Percentiles rank a stretch among this genome's conserved stretches.
phyloP scores from a whole-genome alignment of 2,329 filamentous ascomycete genomes.

The Talaromyces verruculosus region DNA sequence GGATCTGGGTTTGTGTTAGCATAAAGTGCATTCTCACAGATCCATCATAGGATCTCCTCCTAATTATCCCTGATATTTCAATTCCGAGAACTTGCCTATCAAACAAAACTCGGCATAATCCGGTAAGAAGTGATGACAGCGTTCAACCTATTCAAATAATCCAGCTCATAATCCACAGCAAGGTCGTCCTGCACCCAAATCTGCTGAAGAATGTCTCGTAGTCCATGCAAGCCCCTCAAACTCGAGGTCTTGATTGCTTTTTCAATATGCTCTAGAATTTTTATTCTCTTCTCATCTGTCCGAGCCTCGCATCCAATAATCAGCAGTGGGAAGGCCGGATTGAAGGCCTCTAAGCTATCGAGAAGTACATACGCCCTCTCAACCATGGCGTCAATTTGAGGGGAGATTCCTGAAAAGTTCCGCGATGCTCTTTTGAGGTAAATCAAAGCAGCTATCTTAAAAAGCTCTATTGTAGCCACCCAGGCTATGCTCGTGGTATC shows the following conservation, averaged over 20 bases:
- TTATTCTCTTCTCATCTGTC: slow-evolving; percentile 17
- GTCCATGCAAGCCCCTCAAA: slow-evolving; percentile 17
- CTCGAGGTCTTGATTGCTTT: slow-evolving; percentile 16
- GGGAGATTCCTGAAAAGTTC: slow-evolving; percentile 17
- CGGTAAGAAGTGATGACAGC: slow-evolving; percentile 15
- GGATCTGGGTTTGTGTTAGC: not conserved
- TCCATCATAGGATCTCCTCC: not conserved
- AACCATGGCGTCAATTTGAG: slow-evolving; percentile 16
- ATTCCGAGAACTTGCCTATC: slow-evolving; percentile 11
- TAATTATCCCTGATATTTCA: not conserved
- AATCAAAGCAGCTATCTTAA: slow-evolving; percentile 18
- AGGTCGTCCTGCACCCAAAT: slow-evolving; percentile 18
- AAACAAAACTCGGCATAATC: slow-evolving; percentile 19
- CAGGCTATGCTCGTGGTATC: slow-evolving; percentile 16
- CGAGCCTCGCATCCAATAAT: slow-evolving; percentile 19
- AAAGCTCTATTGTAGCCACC: slow-evolving; percentile 19
- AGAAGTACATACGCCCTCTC: slow-evolving; percentile 19
- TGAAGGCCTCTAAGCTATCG: slow-evolving; percentile 9
- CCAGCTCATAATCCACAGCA: slow-evolving; percentile 18
- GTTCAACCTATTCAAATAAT: slow-evolving; percentile 17
- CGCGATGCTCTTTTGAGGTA: slow-evolving; percentile 19
- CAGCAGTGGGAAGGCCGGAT: slow-evolving; percentile 14
- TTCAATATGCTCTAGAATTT: slow-evolving; percentile 16
- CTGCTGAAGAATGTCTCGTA: slow-evolving; percentile 17
- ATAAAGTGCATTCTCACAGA: not conserved